A percentile compares a stretch with the other conserved stretches of the same genome.
phyloP scores from a whole-genome alignment of 331 rosid genomes.

The Malus hybrid region DNA sequence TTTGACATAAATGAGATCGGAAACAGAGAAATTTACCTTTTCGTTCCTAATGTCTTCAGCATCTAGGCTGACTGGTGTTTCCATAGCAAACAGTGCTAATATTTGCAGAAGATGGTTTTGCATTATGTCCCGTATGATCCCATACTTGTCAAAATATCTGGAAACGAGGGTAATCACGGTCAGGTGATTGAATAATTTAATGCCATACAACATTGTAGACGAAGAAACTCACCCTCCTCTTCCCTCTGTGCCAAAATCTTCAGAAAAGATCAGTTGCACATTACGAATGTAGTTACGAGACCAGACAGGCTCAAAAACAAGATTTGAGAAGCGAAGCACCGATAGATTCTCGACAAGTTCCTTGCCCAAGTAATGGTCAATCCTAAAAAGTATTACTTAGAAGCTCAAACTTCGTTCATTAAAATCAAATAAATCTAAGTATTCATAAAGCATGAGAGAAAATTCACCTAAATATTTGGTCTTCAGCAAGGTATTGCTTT shows the following conservation, averaged over 20 bases:
- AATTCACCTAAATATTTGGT: constrained; percentile 81
- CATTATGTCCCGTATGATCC: constrained; percentile 92
- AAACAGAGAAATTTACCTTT: constrained; percentile 45
- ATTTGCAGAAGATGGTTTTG: constrained; percentile 99
- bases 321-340: constrained; percentile 96
- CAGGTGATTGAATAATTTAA: constrained; percentile 1
- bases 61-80: constrained; percentile 91
- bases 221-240: constrained; percentile 80
- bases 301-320: constrained; percentile 96
- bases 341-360: constrained; percentile 97
- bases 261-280: constrained; percentile 90
- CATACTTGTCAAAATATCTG: constrained; percentile 82
- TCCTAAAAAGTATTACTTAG: constrained; percentile 42
- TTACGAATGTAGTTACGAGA: constrained; percentile 80
- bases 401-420: constrained; percentile 17
- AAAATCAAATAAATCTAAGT: background rate
- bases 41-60: constrained; percentile 97
- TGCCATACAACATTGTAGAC: constrained; percentile 9
- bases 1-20: background rate
- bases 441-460: background rate
- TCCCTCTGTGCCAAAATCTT: constrained; percentile 97
- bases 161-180: constrained; percentile 10
- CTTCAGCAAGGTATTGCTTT: constrained; percentile 80
- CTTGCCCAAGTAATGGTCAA: constrained; percentile 99
- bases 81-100: constrained; percentile 91